A percentile compares a stretch with the other conserved stretches of the same genome.
These are phyloP conservation scores for Miscanthus lutarioriparius DNA, from an alignment of 176 grass and related monocot species.

Conservation along the genomic window DNA sequence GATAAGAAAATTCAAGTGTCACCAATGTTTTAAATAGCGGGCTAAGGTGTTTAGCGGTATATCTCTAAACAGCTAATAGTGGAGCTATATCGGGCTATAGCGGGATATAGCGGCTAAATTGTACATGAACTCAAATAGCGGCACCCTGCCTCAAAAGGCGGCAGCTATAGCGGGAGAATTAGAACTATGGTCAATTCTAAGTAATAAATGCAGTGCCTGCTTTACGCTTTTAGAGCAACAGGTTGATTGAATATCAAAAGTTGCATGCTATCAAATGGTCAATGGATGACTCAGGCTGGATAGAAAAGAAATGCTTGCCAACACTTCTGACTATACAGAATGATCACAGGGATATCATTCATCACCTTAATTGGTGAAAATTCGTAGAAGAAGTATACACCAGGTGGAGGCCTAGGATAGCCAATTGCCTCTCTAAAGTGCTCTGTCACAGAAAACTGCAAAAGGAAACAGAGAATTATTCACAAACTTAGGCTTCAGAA, in stretches of 20 bases:
- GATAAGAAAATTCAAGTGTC: slow-evolving; percentile 10
- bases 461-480: slow-evolving; percentile 45
- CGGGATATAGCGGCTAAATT: no score
- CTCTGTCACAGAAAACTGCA: slow-evolving; percentile 98
- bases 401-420: slow-evolving; percentile 82
- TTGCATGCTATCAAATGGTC: background rate
- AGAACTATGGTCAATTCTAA: no score
- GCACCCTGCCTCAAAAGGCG: no score
- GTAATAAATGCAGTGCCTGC: slow-evolving; percentile 24
- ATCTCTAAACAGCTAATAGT: no score
- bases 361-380: slow-evolving; percentile 97
- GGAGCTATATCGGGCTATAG: no score
- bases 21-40: no score
- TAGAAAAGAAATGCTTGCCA: background rate
- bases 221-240: slow-evolving; percentile 29
- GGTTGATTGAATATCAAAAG: background rate
- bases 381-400: slow-evolving; percentile 97
- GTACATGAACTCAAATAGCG: no score
- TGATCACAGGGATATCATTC: slow-evolving; percentile 5
- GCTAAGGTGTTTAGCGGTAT: no score
- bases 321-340: background rate
- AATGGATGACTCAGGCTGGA: background rate
- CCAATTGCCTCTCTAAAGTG: slow-evolving; percentile 92
- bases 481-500: slow-evolving; percentile 21
- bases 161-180: no score